A percentile compares a stretch with the other conserved stretches of the same genome.
phyloP scores from a whole-genome alignment of 768 basidiomycete genomes.

The Kwoniella mangroviensis region DNA sequence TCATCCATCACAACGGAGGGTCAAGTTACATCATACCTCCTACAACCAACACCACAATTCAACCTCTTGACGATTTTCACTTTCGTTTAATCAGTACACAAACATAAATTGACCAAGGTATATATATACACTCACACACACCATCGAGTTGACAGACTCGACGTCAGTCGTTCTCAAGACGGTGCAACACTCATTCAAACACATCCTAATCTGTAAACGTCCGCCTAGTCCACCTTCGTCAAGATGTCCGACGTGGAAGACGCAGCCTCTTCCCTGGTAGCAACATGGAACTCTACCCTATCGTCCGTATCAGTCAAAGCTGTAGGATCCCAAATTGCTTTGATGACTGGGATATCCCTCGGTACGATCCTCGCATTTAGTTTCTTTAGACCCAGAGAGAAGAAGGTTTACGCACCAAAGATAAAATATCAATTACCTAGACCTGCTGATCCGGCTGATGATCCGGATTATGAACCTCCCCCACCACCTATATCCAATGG shows the following conservation, averaged over 20 bases:
- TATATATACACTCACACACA: not conserved
- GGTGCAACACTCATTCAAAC: slow-evolving; percentile 2
- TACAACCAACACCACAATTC: not conserved
- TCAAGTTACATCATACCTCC: not conserved
- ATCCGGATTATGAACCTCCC: slow-evolving; percentile 59
- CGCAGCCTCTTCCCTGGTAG: slow-evolving; percentile 45
- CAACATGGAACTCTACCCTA: slow-evolving; percentile 46
- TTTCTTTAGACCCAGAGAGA: slow-evolving; percentile 80
- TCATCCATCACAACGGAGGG: not conserved
- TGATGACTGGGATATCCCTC: slow-evolving; percentile 58
- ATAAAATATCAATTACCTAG: slow-evolving; percentile 69
- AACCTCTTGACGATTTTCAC: not conserved
- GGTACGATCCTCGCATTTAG: slow-evolving; percentile 68
- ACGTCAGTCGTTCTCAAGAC: not conserved
- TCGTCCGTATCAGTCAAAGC: slow-evolving; percentile 56
- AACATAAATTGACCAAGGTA: not conserved
- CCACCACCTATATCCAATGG: slow-evolving; percentile 73
- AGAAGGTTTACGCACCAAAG: slow-evolving; percentile 80
- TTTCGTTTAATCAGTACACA: not conserved
- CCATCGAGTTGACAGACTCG: not conserved
- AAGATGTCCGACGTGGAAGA: slow-evolving; percentile 36
- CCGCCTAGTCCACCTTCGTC: not conserved
- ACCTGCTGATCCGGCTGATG: slow-evolving; percentile 36
- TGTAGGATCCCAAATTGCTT: slow-evolving; percentile 57
- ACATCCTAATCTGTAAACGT: not conserved